These are phyloP conservation scores for Potentilla sterilis DNA, from an alignment of 306 rosid genomes.

Conservation along the genomic window DNA sequence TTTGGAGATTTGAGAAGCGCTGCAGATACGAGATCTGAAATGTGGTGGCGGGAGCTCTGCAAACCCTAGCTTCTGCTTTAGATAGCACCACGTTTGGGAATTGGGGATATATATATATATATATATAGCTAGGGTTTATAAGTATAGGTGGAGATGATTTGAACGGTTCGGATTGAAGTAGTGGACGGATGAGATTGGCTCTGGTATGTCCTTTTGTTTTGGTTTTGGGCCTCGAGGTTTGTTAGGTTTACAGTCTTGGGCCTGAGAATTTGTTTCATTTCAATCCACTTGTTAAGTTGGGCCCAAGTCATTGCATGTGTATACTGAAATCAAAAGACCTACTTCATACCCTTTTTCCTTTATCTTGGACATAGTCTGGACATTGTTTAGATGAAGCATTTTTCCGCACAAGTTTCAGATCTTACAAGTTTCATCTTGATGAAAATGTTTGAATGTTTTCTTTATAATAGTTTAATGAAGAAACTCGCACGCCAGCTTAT, in stretches of 20 bases:
- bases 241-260: neutral
- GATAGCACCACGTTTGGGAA: neutral
- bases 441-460: no score
- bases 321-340: no score
- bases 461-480: no score
- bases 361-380: no score
- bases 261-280: neutral
- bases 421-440: no score
- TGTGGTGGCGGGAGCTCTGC: slow-evolving; percentile 28
- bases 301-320: neutral
- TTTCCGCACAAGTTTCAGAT: no score
- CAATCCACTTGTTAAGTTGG: neutral
- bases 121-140: slow-evolving; percentile 18
- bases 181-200: slow-evolving; percentile 28
- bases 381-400: neutral
- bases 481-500: neutral
- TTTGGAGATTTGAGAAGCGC: neutral
- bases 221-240: neutral
- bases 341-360: no score
- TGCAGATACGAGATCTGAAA: slow-evolving; percentile 24
- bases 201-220: no score
- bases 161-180: slow-evolving; percentile 18
- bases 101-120: neutral
- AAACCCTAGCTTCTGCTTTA: slow-evolving; percentile 35
- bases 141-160: slow-evolving; percentile 2